Conservation (phyloP, 2,329 filamentous ascomycete genomes). For the Ascochyta pisi region DNA sequence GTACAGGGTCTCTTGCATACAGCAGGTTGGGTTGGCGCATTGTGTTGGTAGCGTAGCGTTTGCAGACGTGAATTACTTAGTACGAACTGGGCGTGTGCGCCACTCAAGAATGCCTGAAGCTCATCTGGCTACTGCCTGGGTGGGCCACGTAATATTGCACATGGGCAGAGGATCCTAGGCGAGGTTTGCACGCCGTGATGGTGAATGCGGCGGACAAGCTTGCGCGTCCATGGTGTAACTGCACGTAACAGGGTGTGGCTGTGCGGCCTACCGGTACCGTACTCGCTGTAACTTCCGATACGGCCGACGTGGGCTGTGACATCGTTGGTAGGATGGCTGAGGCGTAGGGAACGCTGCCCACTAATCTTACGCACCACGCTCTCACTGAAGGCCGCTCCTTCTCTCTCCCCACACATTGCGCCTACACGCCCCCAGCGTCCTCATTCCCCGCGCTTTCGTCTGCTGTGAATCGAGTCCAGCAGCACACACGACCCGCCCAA, state of each 20-base stretch:
- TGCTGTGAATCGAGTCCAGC: slow-evolving; percentile 10
- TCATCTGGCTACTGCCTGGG: slow-evolving; percentile 19
- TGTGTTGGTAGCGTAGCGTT: slow-evolving; percentile 20
- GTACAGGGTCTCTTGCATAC: slow-evolving; percentile 32
- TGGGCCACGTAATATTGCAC: slow-evolving; percentile 29
- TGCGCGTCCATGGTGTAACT: slow-evolving; percentile 27
- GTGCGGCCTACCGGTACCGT: slow-evolving; percentile 14
- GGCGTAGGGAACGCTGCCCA: slow-evolving; percentile 12
- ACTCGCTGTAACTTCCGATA: slow-evolving; percentile 25
- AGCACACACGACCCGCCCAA: slow-evolving; percentile 21
- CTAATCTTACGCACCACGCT: slow-evolving; percentile 16
- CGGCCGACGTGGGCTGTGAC: slow-evolving; percentile 26
- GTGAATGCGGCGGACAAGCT: slow-evolving; percentile 19
- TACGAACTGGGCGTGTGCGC: slow-evolving; percentile 18
- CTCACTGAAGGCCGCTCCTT: slow-evolving; percentile 6
- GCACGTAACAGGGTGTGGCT: slow-evolving; percentile 26
- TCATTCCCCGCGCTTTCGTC: not conserved
- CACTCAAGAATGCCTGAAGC: slow-evolving; percentile 18
- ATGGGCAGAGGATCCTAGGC: slow-evolving; percentile 6
- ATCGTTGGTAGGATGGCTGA: slow-evolving; percentile 23
- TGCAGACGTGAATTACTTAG: slow-evolving; percentile 16
- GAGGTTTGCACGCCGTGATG: not conserved
- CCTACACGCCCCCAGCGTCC: slow-evolving; percentile 3
- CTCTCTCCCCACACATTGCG: slow-evolving; percentile 16
- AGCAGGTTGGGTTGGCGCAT: slow-evolving; percentile 19